These are phyloP conservation scores for Dryadomyces quercus-mongolicae DNA, from an alignment of 2,329 filamentous ascomycete genomes.

Conservation along the genomic window DNA sequence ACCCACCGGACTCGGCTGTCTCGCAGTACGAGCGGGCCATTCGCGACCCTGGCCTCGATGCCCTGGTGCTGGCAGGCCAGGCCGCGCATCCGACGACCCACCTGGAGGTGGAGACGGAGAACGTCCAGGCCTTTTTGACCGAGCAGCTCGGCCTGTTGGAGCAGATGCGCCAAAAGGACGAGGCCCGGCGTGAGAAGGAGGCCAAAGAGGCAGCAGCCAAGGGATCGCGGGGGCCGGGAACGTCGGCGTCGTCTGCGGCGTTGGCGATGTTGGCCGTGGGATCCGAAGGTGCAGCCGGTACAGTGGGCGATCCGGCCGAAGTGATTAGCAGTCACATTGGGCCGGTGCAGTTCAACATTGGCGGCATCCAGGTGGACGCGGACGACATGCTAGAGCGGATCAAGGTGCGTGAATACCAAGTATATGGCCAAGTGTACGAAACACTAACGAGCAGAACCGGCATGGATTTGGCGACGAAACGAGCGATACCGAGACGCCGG, in stretches of 20 bases:
- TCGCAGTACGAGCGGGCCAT: conserved; percentile 69
- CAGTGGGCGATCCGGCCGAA: conserved; percentile 19
- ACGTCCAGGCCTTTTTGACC: conserved; percentile 66
- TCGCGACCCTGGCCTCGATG: conserved; percentile 57
- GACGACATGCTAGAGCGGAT: conserved; percentile 84
- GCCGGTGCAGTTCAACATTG: conserved; percentile 95
- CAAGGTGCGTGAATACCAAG: conserved; percentile 45
- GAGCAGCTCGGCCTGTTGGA: conserved; percentile 69
- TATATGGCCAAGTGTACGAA: conserved; percentile 6
- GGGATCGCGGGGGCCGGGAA: neutral
- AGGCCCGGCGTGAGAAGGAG: conserved; percentile 26
- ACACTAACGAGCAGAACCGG: conserved; percentile 32
- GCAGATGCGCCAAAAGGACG: conserved; percentile 34
- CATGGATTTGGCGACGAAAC: conserved; percentile 31
- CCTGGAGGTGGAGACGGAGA: conserved; percentile 54
- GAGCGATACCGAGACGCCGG: neutral
- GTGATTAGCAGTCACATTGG: conserved; percentile 69
- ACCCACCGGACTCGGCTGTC: conserved; percentile 45
- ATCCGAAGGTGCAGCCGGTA: conserved; percentile 19
- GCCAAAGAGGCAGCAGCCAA: conserved; percentile 22
- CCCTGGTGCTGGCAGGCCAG: conserved; percentile 34
- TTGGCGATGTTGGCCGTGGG: conserved; percentile 14
- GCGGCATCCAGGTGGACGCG: conserved; percentile 89
- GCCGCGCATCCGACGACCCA: neutral
- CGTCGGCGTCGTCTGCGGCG: neutral